phyloP scores from a whole-genome alignment of 208 protist species.

The Trypanosoma melophagium region DNA sequence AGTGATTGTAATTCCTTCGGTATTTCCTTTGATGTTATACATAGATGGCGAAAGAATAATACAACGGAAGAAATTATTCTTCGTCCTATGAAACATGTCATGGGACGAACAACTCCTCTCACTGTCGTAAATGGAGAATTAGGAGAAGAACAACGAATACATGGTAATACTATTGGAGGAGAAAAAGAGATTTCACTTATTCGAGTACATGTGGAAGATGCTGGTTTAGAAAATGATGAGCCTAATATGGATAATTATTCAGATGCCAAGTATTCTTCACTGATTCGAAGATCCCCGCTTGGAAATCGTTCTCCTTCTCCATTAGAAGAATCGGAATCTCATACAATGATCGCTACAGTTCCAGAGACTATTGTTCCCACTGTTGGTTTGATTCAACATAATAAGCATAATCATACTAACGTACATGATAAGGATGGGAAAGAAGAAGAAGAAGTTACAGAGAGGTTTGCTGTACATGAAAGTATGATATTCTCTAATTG shows the following conservation, averaged over 20 bases:
- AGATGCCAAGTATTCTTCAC: conserved; percentile 6
- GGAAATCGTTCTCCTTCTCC: not conserved
- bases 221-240: conserved; percentile 7
- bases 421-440: not conserved
- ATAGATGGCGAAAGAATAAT: conserved; percentile 6
- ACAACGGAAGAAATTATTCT: conserved; percentile 23
- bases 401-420: not conserved
- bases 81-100: conserved; percentile 26
- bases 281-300: not conserved
- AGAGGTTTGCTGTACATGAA: not conserved
- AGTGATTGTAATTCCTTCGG: conserved; percentile 29
- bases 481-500: not conserved
- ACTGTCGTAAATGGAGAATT: not conserved
- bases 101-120: conserved; percentile 13
- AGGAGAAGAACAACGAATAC: not conserved
- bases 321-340: not conserved
- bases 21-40: conserved; percentile 44
- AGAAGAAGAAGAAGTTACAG: conserved; percentile 1
- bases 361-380: not conserved
- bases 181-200: not conserved
- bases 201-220: not conserved
- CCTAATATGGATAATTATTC: not conserved
- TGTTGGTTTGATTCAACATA: not conserved
- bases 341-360: not conserved
- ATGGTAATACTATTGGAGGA: not conserved